Conservation (phyloP, 2,329 filamentous ascomycete genomes). For the Zasmidium cellare region DNA sequence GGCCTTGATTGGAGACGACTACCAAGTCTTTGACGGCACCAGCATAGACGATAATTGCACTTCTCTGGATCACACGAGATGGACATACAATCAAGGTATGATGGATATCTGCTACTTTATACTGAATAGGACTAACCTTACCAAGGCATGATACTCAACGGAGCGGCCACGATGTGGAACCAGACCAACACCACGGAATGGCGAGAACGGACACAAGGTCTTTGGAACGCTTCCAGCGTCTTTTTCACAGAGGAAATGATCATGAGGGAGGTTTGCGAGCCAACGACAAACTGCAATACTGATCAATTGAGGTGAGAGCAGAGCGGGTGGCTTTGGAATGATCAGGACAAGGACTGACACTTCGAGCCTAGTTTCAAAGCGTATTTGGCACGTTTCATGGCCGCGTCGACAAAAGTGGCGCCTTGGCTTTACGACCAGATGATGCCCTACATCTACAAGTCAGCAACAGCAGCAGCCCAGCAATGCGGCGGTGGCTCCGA, state of each 20-base stretch:
- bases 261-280: constrained; percentile 50
- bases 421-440: constrained; percentile 55
- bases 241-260: constrained; percentile 43
- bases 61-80: constrained; percentile 47
- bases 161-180: constrained; percentile 44
- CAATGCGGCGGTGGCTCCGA: constrained; percentile 53
- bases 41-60: constrained; percentile 48
- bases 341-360: constrained; percentile 1
- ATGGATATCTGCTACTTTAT: too few species aligned
- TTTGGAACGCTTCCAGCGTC: constrained; percentile 33
- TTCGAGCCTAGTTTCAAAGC: constrained; percentile 37
- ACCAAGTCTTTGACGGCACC: constrained; percentile 50
- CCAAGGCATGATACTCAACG: constrained; percentile 44
- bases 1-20: constrained; percentile 58
- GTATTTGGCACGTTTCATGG: constrained; percentile 48
- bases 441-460: constrained; percentile 53
- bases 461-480: constrained; percentile 55
- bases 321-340: too few species aligned
- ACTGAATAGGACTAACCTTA: too few species aligned
- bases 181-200: constrained; percentile 22
- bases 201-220: constrained; percentile 22
- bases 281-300: constrained; percentile 40
- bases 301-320: constrained; percentile 44
- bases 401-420: constrained; percentile 57
- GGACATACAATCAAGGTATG: constrained; percentile 48